Evolutionary conservation across 108 stramenopile species (phyloP).

Genomic region (Pseudonitzschia multiseries): DNA sequence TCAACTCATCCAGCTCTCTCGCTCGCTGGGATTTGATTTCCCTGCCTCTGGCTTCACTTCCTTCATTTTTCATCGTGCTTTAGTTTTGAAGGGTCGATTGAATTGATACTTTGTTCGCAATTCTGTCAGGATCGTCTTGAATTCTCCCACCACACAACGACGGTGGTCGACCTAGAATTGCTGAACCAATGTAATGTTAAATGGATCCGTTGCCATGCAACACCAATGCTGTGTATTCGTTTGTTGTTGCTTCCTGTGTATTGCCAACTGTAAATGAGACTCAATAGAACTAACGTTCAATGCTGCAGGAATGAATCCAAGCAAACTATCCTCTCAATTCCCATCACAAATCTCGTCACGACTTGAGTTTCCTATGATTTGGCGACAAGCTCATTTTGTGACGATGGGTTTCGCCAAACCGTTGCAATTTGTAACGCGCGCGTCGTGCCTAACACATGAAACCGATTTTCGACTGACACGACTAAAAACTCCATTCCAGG

Average conservation of each 20-base stretch:
- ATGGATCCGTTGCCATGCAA: not conserved
- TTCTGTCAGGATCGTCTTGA: not conserved
- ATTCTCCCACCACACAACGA: not conserved
- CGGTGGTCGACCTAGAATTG: too few species aligned
- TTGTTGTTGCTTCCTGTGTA: not conserved
- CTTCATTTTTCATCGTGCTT: slow-evolving; percentile 15
- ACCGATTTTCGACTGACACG: not conserved
- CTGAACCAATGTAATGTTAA: not conserved
- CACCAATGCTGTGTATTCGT: not conserved
- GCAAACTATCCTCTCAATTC: not conserved
- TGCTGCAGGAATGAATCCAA: not conserved
- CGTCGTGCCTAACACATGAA: not conserved
- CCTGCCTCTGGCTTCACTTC: slow-evolving; percentile 23
- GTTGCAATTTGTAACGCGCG: slow-evolving; percentile 2
- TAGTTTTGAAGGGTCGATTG: not conserved
- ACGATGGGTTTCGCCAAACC: not conserved
- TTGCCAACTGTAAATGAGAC: not conserved
- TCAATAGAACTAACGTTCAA: not conserved
- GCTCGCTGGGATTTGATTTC: slow-evolving; percentile 37
- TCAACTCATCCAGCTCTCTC: slow-evolving; percentile 45
- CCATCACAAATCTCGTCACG: not conserved
- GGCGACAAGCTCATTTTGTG: slow-evolving; percentile 2
- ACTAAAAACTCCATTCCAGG: not conserved
- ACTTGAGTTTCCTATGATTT: not conserved
- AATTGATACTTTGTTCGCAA: not conserved